Conservation (phyloP, 2,329 filamentous ascomycete genomes). For the Capronia epimyces region DNA sequence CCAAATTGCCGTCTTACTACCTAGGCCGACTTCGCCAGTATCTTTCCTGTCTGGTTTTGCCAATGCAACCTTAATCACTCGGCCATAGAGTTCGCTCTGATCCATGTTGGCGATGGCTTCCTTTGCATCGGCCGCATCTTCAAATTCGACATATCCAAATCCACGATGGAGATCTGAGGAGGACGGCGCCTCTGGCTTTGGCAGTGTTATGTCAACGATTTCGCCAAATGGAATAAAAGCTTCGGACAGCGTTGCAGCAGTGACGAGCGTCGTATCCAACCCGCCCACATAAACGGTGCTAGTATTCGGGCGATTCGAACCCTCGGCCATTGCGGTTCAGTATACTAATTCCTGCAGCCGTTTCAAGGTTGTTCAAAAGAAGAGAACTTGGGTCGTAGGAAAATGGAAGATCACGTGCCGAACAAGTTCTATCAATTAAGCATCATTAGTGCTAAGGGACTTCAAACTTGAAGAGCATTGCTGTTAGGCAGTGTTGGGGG, state of each 20-base stretch:
- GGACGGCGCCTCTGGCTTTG: constrained; percentile 77
- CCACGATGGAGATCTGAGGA: constrained; percentile 76
- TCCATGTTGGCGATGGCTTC: constrained; percentile 99
- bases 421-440: too few relatives aligned
- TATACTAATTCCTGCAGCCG: neutral
- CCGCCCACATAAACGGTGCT: constrained; percentile 90
- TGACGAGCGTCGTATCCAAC: constrained; percentile 68
- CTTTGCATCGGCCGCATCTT: constrained; percentile 74
- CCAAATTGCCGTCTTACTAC: constrained; percentile 93
- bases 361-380: neutral
- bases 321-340: neutral
- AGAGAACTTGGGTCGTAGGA: neutral
- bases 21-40: constrained; percentile 69
- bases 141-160: constrained; percentile 95
- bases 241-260: constrained; percentile 68
- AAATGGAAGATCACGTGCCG: constrained; percentile 9
- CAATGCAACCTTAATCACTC: constrained; percentile 82
- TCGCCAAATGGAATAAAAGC: constrained; percentile 97
- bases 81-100: constrained; percentile 87
- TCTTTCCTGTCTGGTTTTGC: constrained; percentile 77
- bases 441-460: too few relatives aligned
- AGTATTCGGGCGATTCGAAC: constrained; percentile 65
- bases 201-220: constrained; percentile 83
- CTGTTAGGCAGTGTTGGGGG: too few relatives aligned
- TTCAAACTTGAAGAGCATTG: too few relatives aligned